Evolutionary conservation across 2,329 filamentous ascomycete species (phyloP).

Genomic region (Colletotrichum lindemuthianum): DNA sequence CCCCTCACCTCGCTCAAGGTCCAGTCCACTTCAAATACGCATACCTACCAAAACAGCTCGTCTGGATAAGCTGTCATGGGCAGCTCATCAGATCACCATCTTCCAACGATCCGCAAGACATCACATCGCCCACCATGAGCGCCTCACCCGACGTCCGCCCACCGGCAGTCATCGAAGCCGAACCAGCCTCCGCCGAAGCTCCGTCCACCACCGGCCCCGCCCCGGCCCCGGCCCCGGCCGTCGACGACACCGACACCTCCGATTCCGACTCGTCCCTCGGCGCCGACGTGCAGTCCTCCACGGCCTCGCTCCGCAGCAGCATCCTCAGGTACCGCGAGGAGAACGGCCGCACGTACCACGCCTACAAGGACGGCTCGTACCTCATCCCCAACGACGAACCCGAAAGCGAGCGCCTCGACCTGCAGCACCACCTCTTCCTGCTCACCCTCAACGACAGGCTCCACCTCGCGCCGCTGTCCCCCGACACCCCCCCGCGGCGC

Average conservation of each 20-base stretch:
- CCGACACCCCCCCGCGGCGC: conserved; percentile 25
- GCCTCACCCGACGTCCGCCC: too few species aligned
- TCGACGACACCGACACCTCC: conserved; percentile 8
- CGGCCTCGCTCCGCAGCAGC: conserved; percentile 47
- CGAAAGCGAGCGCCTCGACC: conserved; percentile 47
- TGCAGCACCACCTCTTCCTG: conserved; percentile 48
- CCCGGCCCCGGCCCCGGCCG: background rate
- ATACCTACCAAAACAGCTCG: too few species aligned
- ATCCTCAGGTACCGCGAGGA: conserved; percentile 49
- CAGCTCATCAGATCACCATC: too few species aligned
- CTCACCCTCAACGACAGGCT: conserved; percentile 41
- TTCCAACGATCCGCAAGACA: too few species aligned
- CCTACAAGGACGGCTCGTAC: conserved; percentile 38
- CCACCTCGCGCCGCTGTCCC: conserved; percentile 36
- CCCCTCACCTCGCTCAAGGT: too few species aligned
- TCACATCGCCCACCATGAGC: too few species aligned
- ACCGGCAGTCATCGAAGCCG: too few species aligned
- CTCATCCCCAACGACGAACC: conserved; percentile 38
- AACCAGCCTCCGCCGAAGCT: too few species aligned
- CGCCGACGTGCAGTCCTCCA: conserved; percentile 37
- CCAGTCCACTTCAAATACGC: too few species aligned
- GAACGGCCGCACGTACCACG: conserved; percentile 51
- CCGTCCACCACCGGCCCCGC: background rate
- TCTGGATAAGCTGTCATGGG: too few species aligned
- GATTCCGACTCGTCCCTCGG: conserved; percentile 29